phyloP scores from a whole-genome alignment of 768 basidiomycete genomes.

The Suillus tomentosus region DNA sequence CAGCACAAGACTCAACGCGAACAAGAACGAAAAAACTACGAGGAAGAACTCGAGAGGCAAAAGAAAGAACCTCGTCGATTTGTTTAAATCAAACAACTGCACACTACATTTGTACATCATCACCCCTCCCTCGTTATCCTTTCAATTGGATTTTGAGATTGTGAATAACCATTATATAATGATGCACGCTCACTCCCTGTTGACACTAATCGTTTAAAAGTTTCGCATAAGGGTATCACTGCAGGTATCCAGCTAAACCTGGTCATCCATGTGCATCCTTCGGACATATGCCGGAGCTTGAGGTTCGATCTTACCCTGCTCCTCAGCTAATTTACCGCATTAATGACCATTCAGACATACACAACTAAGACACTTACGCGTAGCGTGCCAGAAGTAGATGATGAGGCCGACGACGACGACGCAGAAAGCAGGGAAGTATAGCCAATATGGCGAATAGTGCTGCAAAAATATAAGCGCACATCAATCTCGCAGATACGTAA shows the following conservation, averaged over 20 bases:
- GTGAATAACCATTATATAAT: conserved; percentile 1
- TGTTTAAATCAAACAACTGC: conserved; percentile 28
- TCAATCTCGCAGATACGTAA: neutral
- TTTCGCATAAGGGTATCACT: conserved; percentile 3
- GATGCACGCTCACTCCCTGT: neutral
- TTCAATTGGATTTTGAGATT: conserved; percentile 32
- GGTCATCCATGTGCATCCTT: conserved; percentile 20
- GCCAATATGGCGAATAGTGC: conserved; percentile 85
- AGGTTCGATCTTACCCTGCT: conserved; percentile 66
- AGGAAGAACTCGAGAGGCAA: conserved; percentile 54
- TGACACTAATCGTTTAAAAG: neutral
- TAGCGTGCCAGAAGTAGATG: conserved; percentile 84
- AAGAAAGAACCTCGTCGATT: conserved; percentile 31
- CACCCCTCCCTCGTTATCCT: conserved; percentile 18
- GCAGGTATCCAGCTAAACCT: conserved; percentile 22
- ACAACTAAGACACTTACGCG: conserved; percentile 54
- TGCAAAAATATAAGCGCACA: conserved; percentile 29
- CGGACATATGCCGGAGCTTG: conserved; percentile 60
- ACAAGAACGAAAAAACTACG: conserved; percentile 44
- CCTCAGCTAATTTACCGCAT: conserved; percentile 53
- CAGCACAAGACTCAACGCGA: conserved; percentile 31
- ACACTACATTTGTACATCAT: conserved; percentile 22
- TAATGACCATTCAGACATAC: conserved; percentile 7
- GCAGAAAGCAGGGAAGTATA: conserved; percentile 81
- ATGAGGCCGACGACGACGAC: conserved; percentile 73